Evolutionary conservation across 768 basidiomycete species (phyloP), one percentile per base, ranked within the genome.

Genomic region (Baorangia bicolor): DNA sequence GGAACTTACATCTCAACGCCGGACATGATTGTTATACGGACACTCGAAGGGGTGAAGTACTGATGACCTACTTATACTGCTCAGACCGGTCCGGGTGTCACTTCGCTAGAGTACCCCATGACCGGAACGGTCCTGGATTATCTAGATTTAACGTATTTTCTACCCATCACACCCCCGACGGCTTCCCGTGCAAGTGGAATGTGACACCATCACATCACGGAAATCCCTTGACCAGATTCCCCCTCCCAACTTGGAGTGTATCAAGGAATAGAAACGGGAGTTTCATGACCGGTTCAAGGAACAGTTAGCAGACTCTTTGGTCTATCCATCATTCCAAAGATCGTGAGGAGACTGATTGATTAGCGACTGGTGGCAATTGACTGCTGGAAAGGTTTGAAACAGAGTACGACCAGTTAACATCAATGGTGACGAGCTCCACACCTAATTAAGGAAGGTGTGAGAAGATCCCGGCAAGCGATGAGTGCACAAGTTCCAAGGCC

Each of bases 1-100:
- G n/a, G 33, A 53, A 72, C 78, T 41, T 53, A 85, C 85, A 87
- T 86, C 69, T 85, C 76, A 58, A 88, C 85, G 59, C 76, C 79
- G 48, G 80, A 78, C 84, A 85, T 86, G 60, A 62, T 63, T 56
- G 57, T 52, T n/a, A 53, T 27, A 33, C 35, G 14, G 37, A 52
- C 43, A 25, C 40, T 46, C 14, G 18, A 49, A 42, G 16, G 18
- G 37, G 38, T 23, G 27, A 16, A 20, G 28, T 11, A 34, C 41
- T 31, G 40, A 6, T 39, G 55, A 13, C 28, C 33, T 49, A 47
- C 68, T 68, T 66, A 61, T 61, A 59, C 43, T 51, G 21, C 5
- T 18, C 16, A 40, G 23, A 34, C 42, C 63, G 58, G 56, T 27
- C 59, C 56, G 65, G 11, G 12, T 14, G 21, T 49, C 33, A 16